Conservation (phyloP, 495 filamentous ascomycete genomes). For the Filosporella fistucella region DNA sequence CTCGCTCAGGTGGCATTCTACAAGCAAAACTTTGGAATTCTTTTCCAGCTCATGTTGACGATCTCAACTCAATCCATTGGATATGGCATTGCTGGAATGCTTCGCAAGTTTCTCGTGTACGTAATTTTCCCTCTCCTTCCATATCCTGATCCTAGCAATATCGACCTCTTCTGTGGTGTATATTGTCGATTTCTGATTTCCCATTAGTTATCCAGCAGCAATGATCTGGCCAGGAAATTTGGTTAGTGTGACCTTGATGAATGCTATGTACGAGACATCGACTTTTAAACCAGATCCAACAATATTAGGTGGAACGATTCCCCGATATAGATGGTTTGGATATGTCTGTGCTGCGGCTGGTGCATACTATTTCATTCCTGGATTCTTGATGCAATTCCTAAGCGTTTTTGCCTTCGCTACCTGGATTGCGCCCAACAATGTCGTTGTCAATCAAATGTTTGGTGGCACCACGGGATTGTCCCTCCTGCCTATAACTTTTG, state of each 20-base stretch:
- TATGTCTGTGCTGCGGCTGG: conserved; percentile 54
- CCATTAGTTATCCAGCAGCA: conserved; percentile 45
- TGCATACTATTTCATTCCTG: conserved; percentile 52
- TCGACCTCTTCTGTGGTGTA: conserved; percentile 9
- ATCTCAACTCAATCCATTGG: conserved; percentile 71
- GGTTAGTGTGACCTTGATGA: conserved; percentile 61
- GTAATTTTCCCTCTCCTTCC: conserved; percentile 25
- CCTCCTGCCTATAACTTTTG: conserved; percentile 43
- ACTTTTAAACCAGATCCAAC: conserved; percentile 42
- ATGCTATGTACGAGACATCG: conserved; percentile 63
- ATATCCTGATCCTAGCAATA: no score
- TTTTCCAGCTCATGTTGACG: conserved; percentile 61
- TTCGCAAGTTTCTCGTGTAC: conserved; percentile 58
- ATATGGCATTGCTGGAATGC: conserved; percentile 70
- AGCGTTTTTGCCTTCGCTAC: conserved; percentile 58
- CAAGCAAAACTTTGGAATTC: conserved; percentile 40
- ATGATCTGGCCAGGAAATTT: conserved; percentile 75
- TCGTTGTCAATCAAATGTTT: conserved; percentile 66
- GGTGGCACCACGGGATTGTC: conserved; percentile 59
- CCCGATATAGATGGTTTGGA: conserved; percentile 62
- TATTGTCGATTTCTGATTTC: conserved; percentile 13
- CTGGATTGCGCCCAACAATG: conserved; percentile 56
- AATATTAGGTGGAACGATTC: conserved; percentile 56
- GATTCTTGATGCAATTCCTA: conserved; percentile 52
- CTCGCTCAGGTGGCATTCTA: conserved; percentile 37